These are phyloP conservation scores for Lomentospora prolificans DNA, from an alignment of 2,329 filamentous ascomycete species.

Conservation along the genomic window DNA sequence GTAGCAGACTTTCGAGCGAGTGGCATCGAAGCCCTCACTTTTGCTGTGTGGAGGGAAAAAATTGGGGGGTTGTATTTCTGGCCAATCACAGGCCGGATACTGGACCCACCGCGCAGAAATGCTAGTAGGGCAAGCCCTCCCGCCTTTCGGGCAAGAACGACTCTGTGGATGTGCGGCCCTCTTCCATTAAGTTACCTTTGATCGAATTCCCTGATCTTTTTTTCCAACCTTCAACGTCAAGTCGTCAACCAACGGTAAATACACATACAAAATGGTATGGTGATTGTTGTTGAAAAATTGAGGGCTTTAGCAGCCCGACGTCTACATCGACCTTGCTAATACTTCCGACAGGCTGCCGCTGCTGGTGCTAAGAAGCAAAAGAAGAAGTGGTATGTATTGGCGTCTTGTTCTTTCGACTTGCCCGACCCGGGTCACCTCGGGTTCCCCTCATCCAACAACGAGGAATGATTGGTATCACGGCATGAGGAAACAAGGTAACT, in stretches of 20 bases:
- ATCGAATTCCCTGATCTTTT: constrained; percentile 11
- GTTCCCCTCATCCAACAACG: neutral
- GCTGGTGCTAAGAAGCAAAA: constrained; percentile 41
- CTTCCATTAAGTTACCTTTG: constrained; percentile 6
- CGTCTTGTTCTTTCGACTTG: neutral
- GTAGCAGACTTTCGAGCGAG: constrained; percentile 3
- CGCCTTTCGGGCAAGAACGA: constrained; percentile 3
- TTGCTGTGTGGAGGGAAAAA: constrained; percentile 17
- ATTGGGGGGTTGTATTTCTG: constrained; percentile 23
- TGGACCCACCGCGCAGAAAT: constrained; percentile 18
- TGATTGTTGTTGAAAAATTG: neutral
- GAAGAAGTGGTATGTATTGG: constrained; percentile 33
- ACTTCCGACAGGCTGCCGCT: constrained; percentile 28
- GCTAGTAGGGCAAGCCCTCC: constrained; percentile 34
- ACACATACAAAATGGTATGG: constrained; percentile 34
- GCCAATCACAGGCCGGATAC: constrained; percentile 25
- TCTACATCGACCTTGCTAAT: constrained; percentile 13
- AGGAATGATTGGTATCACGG: neutral
- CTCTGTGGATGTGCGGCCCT: constrained; percentile 2
- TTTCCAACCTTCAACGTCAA: constrained; percentile 12
- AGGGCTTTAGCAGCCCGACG: neutral
- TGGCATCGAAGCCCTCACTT: constrained; percentile 9
- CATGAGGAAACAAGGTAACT: constrained; percentile 8
- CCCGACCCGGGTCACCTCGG: neutral
- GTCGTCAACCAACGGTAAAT: constrained; percentile 26